Percentiles rank a stretch among this genome's conserved stretches.
Conservation (phyloP, 2,329 filamentous ascomycete genomes). For the Ceratocystis cubensis region DNA sequence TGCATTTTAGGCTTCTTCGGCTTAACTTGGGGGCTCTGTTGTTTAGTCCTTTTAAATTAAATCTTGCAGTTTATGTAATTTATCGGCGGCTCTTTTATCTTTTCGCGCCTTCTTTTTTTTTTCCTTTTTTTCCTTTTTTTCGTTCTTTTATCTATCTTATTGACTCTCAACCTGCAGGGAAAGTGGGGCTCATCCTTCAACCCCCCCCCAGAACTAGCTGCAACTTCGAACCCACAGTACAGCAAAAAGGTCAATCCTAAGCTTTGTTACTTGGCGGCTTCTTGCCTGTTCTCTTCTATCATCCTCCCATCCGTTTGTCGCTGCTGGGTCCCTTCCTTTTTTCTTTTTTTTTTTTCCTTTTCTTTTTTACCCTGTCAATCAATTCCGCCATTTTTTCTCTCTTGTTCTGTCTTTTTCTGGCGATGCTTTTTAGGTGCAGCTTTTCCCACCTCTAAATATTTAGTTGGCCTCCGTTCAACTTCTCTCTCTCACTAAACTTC, state of each 20-base stretch:
- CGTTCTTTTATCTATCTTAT: not conserved
- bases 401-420: not conserved
- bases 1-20: not conserved
- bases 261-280: not conserved
- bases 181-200: slow-evolving; percentile 4
- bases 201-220: slow-evolving; percentile 4
- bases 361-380: not conserved
- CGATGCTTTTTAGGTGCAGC: slow-evolving; percentile 19
- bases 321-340: not conserved
- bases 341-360: not conserved
- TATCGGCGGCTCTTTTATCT: not conserved
- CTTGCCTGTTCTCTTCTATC: not conserved
- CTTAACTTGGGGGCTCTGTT: not conserved
- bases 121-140: not conserved
- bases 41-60: not conserved
- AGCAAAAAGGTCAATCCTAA: slow-evolving; percentile 1
- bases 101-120: not conserved
- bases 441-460: slow-evolving; percentile 13
- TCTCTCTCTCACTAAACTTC: not conserved
- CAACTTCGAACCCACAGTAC: not conserved
- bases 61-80: not conserved
- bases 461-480: slow-evolving; percentile 4
- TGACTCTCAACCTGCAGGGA: not conserved
- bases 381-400: not conserved
- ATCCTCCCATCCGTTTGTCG: not conserved